Evolutionary conservation across 257 asterid species (phyloP).

Genomic region (Solanum microdontum): DNA sequence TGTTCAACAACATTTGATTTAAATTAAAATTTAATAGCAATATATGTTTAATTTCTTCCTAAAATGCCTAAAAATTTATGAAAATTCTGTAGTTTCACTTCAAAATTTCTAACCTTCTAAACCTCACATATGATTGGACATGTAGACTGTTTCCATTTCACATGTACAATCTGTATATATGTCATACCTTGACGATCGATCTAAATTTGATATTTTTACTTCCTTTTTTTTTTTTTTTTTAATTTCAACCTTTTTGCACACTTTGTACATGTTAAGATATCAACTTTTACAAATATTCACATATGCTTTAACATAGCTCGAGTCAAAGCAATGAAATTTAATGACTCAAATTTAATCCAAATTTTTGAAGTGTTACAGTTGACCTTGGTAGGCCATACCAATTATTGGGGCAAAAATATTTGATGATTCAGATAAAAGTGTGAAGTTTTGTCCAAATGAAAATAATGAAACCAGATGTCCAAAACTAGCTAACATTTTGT

Average conservation of each 20-base stretch:
- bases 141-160: not conserved
- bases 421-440: not conserved
- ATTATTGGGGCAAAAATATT: not conserved
- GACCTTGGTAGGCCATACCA: not conserved
- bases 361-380: not conserved
- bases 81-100: not conserved
- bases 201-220: not conserved
- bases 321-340: too few species aligned
- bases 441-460: not conserved
- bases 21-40: too few species aligned
- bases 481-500: not conserved
- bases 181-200: not conserved
- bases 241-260: too few species aligned
- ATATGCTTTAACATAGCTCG: not conserved
- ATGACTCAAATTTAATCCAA: not conserved
- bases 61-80: not conserved
- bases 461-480: not conserved
- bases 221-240: too few species aligned
- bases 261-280: not conserved
- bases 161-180: too few species aligned
- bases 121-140: not conserved
- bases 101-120: too few species aligned
- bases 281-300: not conserved
- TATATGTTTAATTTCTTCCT: not conserved
- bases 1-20: too few species aligned